Percentiles rank a stretch among this genome's conserved stretches.
Conservation (phyloP, 140 eudicot species). For the Flaveria floridana region DNA sequence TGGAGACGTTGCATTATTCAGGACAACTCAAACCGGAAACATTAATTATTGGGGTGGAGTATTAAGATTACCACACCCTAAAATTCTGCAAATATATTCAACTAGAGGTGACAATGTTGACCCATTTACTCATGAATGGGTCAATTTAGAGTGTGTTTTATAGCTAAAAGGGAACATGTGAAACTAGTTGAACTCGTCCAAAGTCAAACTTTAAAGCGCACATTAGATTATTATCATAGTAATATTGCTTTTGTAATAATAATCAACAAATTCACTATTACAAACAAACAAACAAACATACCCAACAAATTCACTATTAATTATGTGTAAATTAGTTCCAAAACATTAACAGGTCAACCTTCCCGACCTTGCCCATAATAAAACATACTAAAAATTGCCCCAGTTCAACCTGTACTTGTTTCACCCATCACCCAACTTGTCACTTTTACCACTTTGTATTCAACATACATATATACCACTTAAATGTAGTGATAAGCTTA, state of each 20-base stretch:
- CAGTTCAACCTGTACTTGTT: not conserved
- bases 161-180: not conserved
- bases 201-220: not conserved
- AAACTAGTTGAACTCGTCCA: not conserved
- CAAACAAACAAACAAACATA: no score
- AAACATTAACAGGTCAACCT: not conserved
- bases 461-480: not conserved
- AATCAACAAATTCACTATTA: not conserved
- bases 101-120: no score
- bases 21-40: not conserved
- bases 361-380: not conserved
- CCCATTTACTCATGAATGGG: not conserved
- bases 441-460: not conserved
- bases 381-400: not conserved
- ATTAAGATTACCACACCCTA: not conserved
- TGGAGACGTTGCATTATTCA: not conserved
- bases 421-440: not conserved
- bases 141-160: not conserved
- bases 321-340: not conserved
- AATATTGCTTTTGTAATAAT: not conserved
- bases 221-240: not conserved
- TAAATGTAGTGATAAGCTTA: conserved; percentile 1
- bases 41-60: not conserved
- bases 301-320: not conserved
- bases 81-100: not conserved